Base-by-base conservation (phyloP, 2,329 filamentous ascomycete species). In the Ophiocordyceps camponoti-floridani region DNA sequence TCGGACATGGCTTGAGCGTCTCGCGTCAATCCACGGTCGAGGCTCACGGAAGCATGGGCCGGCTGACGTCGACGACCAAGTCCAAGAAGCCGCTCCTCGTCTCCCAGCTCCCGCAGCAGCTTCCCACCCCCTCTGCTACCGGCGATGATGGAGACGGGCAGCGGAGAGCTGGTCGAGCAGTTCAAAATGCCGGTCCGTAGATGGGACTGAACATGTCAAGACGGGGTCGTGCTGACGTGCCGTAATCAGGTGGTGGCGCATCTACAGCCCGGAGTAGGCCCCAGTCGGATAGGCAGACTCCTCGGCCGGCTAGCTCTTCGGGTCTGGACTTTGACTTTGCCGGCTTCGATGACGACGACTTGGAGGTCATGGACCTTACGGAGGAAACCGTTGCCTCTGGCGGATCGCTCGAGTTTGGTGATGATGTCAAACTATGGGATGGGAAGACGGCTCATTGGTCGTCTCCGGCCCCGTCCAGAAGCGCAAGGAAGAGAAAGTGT, bases 401-500 rank as follows among this genome's bases (percentile, higher is more conserved):
- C 27, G 61, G 60, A 27, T 62, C 61, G 2, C 47, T 60, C 18
- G 52, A 54, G 3, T 62, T 64, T 35, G 60, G 55, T 12, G 59
- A 64, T 2, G 61, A 63, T 40, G 54, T 59, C 2, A 62, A 56
- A 44, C 41, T 68, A 14, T 70, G 67, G 68, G 60, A 60, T 2
- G 65, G 68, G 42, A 63, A 64, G 16, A 60, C 58, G 50, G 62
- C 62, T 18, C 52, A 54, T 18, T 62, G 64, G 43, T 56, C 64
- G 42, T 56, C 64, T 1, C 60, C 63, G 27, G 62, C 62, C 5
- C 43, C 55, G 10, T 49, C 60, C 1, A 65, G 57, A 41, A 61
- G 62, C 41, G 60, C 60, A 16, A 72, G 67, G 55, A 76, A 75
- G 55, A 58, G 70, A 48, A 75, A 75, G 53, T 73, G 69, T 48